Evolutionary conservation across 1,139 yeast genomes (phyloP).

Genomic region (Suhomyces guaymorum): DNA sequence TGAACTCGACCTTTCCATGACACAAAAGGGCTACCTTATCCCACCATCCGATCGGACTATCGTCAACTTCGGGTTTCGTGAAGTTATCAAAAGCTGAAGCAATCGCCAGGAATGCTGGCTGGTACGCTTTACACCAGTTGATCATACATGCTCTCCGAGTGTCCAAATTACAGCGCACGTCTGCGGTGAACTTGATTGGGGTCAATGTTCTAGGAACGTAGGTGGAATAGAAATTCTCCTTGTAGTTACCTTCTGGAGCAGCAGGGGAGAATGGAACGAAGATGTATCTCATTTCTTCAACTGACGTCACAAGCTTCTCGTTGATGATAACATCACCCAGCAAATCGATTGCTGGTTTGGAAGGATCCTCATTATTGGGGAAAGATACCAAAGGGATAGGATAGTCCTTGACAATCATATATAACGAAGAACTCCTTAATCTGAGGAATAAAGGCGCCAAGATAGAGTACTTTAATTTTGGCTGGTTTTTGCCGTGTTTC

Average conservation of each 20-base stretch:
- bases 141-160: constrained; percentile 43
- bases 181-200: constrained; percentile 44
- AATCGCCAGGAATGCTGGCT: constrained; percentile 39
- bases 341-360: constrained; percentile 32
- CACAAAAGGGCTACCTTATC: constrained; percentile 44
- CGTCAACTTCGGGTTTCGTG: constrained; percentile 76
- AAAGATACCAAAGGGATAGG: constrained; percentile 45
- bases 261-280: constrained; percentile 51
- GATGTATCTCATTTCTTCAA: constrained; percentile 46
- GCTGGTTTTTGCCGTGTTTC: constrained; percentile 44
- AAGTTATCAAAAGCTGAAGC: constrained; percentile 51
- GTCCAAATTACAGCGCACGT: constrained; percentile 35
- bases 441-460: constrained; percentile 37
- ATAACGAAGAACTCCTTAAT: constrained; percentile 34
- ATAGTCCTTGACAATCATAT: constrained; percentile 40
- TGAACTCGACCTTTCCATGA: constrained; percentile 56
- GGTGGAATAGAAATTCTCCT: constrained; percentile 43
- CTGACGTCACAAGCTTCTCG: constrained; percentile 37
- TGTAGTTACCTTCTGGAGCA: constrained; percentile 16
- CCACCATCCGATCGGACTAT: constrained; percentile 82
- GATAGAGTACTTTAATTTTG: constrained; percentile 42
- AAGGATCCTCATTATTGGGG: constrained; percentile 32
- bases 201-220: constrained; percentile 46
- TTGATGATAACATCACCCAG: constrained; percentile 45
- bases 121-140: constrained; percentile 48